Base-by-base conservation (phyloP, 2,329 filamentous ascomycete species). In the Pestalotiopsis sp. region DNA sequence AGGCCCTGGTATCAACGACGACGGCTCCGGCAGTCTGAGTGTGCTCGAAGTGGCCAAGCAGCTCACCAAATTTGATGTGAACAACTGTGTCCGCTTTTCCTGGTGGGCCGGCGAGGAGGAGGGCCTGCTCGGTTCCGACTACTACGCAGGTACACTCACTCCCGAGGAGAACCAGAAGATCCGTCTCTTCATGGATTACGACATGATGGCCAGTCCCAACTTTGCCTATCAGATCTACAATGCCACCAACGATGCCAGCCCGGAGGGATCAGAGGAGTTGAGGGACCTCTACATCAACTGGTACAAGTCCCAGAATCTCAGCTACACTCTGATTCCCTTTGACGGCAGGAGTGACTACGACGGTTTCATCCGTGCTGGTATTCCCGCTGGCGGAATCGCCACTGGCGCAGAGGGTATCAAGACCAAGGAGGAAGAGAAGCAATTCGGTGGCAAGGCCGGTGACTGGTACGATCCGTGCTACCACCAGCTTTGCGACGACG, bases 291-390 rank as follows among this genome's bases (percentile, higher is more conserved):
- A 93, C 77, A 82, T 90, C 23, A 83, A 90, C 63, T 94, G 88
- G 85, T 94, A 91, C 81, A 79, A 84, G 70, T 79, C 83, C 2
- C 84, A 90, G 25, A 90, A 85, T 1, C 83, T 90, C 68, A 90
- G 90, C 79, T 91, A 90, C 77, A 92, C 89, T 0, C 89, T 92
- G 69, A 92, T 92, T 36, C 87, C 89, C 2, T 95, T 96, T 72
- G 91, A 94, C 73, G 93, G 93, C 6, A 90, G 93, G 69, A 93
- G 90, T 71, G 93, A 96, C 79, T 95, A 95, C 74, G 91, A 90
- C 65, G 91, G 89, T 1, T 95, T 95, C 82, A 91, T 94, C 74
- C 85, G 88, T 45, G 85, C 88, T 68, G 91, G 91, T 3, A 93
- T 95, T 57, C 91, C 93, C 0, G 89, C 89, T 1, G 92, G 93